Evolutionary conservation across 345 rosid species (phyloP).

Genomic region (Cardiospermum halicacabum): DNA sequence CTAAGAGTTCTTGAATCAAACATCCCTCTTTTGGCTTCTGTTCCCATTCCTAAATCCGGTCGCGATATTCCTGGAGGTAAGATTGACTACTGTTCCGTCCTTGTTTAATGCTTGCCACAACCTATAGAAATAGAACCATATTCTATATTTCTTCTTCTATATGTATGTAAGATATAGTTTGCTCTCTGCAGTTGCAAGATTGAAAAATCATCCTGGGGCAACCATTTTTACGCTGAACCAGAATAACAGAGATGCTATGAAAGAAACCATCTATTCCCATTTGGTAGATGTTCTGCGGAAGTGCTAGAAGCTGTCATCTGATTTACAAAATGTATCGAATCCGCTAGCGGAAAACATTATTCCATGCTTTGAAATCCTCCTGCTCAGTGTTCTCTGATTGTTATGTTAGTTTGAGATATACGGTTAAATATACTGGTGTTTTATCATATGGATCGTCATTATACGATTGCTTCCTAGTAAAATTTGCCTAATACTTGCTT

Average conservation of each 20-base stretch:
- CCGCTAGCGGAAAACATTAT: background rate
- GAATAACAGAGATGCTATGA: slow-evolving; percentile 45
- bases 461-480: no score
- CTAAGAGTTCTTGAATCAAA: slow-evolving; percentile 52
- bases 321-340: background rate
- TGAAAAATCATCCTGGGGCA: slow-evolving; percentile 60
- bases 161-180: background rate
- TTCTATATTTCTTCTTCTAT: background rate
- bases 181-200: slow-evolving; percentile 46
- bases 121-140: background rate
- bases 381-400: background rate
- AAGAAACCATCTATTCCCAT: slow-evolving; percentile 37
- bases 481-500: background rate
- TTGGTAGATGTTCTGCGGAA: slow-evolving; percentile 32
- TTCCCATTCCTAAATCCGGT: slow-evolving; percentile 56
- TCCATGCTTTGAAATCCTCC: background rate
- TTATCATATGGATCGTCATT: no score
- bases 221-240: slow-evolving; percentile 37
- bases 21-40: slow-evolving; percentile 52
- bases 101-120: background rate
- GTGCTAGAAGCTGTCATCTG: slow-evolving; percentile 8
- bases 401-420: background rate
- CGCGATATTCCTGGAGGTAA: slow-evolving; percentile 61
- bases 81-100: background rate
- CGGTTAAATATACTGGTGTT: no score